Conservation (phyloP, 768 basidiomycete species). For the Heimioporus sp. region DNA sequence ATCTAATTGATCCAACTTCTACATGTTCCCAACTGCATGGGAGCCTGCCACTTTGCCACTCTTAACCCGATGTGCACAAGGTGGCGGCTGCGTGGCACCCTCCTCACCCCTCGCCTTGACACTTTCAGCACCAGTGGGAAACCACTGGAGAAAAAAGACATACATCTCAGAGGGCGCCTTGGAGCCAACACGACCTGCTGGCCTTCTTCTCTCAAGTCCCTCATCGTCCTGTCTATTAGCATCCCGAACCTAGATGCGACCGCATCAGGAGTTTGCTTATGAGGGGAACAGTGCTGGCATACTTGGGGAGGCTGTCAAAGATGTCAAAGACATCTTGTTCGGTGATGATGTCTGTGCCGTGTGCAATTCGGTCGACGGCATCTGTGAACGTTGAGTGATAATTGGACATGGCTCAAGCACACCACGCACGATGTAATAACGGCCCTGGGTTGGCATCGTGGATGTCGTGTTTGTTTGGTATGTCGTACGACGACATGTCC, state of each 20-base stretch:
- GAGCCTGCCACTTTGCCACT: conserved; percentile 67
- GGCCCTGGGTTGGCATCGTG: conserved; percentile 50
- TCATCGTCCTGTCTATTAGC: conserved; percentile 69
- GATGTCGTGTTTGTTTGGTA: too few species aligned
- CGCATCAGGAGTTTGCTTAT: conserved; percentile 90
- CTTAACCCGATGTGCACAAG: conserved; percentile 54
- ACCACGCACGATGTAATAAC: conserved; percentile 56
- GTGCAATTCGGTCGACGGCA: conserved; percentile 80
- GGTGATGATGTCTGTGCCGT: conserved; percentile 68
- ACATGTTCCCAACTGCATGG: conserved; percentile 43
- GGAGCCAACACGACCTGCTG: conserved; percentile 82
- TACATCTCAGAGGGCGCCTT: conserved; percentile 92
- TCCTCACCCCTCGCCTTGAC: conserved; percentile 54
- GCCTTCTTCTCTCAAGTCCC: conserved; percentile 69
- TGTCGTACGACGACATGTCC: too few species aligned
- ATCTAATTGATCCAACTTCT: conserved; percentile 81
- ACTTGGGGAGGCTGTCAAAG: too few species aligned
- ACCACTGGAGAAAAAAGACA: conserved; percentile 91
- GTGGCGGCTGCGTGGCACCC: conserved; percentile 43
- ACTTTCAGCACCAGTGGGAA: conserved; percentile 92
- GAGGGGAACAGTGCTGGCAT: conserved; percentile 59
- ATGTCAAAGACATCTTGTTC: conserved; percentile 74
- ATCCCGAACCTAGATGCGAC: conserved; percentile 71
- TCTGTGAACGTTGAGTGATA: conserved; percentile 37
- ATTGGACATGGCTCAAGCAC: background rate